phyloP scores from a whole-genome alignment of 1,284 basidiomycete species.

The Moniliella sp. region DNA sequence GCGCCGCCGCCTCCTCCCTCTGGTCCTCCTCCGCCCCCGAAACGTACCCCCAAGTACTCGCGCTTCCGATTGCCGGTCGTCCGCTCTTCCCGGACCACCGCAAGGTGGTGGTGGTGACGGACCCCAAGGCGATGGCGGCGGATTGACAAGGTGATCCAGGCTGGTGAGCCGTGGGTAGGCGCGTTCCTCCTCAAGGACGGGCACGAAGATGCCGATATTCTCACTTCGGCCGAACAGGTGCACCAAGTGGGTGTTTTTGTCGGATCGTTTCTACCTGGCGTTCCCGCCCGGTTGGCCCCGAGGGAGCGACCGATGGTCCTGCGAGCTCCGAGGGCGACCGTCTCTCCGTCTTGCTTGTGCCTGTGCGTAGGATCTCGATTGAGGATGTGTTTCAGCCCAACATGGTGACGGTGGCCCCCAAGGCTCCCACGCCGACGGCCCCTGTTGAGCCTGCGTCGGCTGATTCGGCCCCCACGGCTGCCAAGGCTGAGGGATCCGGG shows the following conservation, averaged over 20 bases:
- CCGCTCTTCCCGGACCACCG: conserved; percentile 95
- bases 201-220: conserved; percentile 73
- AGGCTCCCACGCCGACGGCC: too few relatives aligned
- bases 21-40: conserved; percentile 22
- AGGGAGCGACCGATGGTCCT: too few relatives aligned
- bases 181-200: conserved; percentile 93
- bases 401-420: too few relatives aligned
- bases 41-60: conserved; percentile 76
- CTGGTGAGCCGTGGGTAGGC: conserved; percentile 89
- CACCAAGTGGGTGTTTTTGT: conserved; percentile 81
- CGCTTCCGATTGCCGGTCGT: conserved; percentile 78
- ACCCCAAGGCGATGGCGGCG: conserved; percentile 69
- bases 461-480: too few relatives aligned
- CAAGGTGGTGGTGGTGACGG: conserved; percentile 35
- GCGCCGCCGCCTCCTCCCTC: too few relatives aligned
- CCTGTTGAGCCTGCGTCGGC: too few relatives aligned
- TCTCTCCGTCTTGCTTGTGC: too few relatives aligned
- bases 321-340: too few relatives aligned
- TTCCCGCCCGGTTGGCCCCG: too few relatives aligned
- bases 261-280: conserved; percentile 90
- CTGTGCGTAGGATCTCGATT: too few relatives aligned
- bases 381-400: too few relatives aligned
- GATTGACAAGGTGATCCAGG: conserved; percentile 85
- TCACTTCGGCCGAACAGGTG: conserved; percentile 66
- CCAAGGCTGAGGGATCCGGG: too few relatives aligned